phyloP scores from a whole-genome alignment of 1,139 yeast species.

The Zygoascus sp. region DNA sequence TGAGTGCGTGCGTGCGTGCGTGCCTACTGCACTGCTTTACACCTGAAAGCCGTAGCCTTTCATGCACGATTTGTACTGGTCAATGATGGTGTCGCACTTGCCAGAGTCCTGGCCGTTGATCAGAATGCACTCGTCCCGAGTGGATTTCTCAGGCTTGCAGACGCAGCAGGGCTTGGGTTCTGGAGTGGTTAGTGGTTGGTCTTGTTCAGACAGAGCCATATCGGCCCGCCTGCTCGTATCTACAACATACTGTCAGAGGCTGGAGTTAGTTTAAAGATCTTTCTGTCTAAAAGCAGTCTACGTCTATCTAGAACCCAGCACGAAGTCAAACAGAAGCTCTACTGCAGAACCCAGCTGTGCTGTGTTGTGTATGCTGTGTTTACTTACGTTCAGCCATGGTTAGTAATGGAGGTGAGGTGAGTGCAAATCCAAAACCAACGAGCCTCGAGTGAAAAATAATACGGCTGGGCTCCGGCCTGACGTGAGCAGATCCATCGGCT shows the following conservation, averaged over 20 bases:
- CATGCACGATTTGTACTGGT: slow-evolving; percentile 81
- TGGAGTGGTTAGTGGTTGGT: neutral
- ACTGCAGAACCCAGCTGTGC: too few species aligned
- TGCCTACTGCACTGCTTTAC: slow-evolving; percentile 22
- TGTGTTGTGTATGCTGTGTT: too few species aligned
- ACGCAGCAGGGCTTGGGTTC: slow-evolving; percentile 96
- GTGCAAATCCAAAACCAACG: too few species aligned
- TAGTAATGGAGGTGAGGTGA: neutral
- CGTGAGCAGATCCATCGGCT: too few species aligned
- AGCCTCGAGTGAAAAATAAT: too few species aligned
- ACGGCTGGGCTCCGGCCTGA: too few species aligned
- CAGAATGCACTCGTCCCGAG: slow-evolving; percentile 82
- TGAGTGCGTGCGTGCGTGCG: too few species aligned
- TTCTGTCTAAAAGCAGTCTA: too few species aligned
- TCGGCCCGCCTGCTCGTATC: neutral
- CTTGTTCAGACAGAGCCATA: neutral
- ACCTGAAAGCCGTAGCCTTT: slow-evolving; percentile 78
- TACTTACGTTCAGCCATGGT: slow-evolving; percentile 9
- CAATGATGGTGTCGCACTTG: slow-evolving; percentile 69
- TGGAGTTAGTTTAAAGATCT: neutral
- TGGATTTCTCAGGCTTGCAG: slow-evolving; percentile 78
- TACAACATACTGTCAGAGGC: slow-evolving; percentile 6
- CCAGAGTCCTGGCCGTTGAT: slow-evolving; percentile 79
- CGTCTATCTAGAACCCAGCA: neutral
- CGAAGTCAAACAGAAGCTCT: neutral